These are phyloP conservation scores for Aspergillus tanneri DNA, from an alignment of 2,329 filamentous ascomycete species.

Conservation along the genomic window DNA sequence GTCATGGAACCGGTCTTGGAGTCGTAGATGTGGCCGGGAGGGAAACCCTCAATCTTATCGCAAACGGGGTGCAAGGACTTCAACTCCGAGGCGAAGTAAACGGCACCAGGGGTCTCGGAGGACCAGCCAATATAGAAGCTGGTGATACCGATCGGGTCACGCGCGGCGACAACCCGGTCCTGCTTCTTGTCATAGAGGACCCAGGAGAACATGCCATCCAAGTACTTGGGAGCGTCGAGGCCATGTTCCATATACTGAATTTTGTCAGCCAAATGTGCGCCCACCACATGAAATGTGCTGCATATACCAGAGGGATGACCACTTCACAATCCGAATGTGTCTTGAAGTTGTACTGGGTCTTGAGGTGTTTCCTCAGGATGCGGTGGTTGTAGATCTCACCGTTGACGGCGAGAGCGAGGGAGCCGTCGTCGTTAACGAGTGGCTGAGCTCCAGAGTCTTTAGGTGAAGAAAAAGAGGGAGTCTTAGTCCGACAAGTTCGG, in stretches of 20 bases:
- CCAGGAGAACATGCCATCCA: slow-evolving; percentile 99
- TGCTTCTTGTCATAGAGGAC: slow-evolving; percentile 94
- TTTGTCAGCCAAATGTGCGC: slow-evolving; percentile 18
- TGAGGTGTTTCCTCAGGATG: slow-evolving; percentile 82
- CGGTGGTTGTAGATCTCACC: slow-evolving; percentile 99
- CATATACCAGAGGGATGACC: slow-evolving; percentile 87
- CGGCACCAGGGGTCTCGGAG: slow-evolving; percentile 74
- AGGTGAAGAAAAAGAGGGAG: slow-evolving; percentile 8
- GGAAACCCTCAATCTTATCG: slow-evolving; percentile 92
- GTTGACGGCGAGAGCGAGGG: slow-evolving; percentile 91
- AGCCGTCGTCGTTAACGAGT: slow-evolving; percentile 84
- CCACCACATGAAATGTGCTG: neutral
- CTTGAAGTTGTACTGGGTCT: slow-evolving; percentile 90
- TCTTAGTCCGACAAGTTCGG: slow-evolving; percentile 16
- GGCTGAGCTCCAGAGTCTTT: slow-evolving; percentile 93
- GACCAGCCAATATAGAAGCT: slow-evolving; percentile 96
- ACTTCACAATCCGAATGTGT: slow-evolving; percentile 98
- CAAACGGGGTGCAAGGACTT: slow-evolving; percentile 92
- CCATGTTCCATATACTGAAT: slow-evolving; percentile 84
- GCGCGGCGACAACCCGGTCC: slow-evolving; percentile 87
- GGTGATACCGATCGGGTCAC: slow-evolving; percentile 95
- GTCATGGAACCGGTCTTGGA: slow-evolving; percentile 82
- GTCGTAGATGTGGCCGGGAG: slow-evolving; percentile 93
- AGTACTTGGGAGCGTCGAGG: slow-evolving; percentile 84
- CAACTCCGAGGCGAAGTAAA: slow-evolving; percentile 96